Conservation (phyloP, 495 filamentous ascomycete species). For the Neurospora sp. region DNA sequence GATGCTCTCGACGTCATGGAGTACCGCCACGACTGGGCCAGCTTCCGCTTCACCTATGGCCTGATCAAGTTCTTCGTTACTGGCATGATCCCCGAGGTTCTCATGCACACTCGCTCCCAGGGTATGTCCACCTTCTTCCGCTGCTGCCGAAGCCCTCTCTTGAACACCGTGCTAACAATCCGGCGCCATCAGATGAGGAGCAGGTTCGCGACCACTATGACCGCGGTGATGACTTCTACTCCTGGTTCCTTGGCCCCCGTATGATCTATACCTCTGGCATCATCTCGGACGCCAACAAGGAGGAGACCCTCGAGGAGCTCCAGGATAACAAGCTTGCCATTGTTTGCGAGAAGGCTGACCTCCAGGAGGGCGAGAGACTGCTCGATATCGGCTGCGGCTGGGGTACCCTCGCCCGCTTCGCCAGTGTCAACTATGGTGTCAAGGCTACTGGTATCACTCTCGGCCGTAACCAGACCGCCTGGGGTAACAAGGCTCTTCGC, state of each 20-base stretch:
- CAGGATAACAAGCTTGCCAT: constrained; percentile 83
- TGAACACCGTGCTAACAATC: constrained; percentile 7
- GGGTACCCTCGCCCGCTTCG: constrained; percentile 76
- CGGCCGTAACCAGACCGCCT: constrained; percentile 73
- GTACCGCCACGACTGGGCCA: constrained; percentile 82
- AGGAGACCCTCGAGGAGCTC: constrained; percentile 73
- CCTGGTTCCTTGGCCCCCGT: constrained; percentile 79
- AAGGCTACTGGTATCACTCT: constrained; percentile 71
- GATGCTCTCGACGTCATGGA: constrained; percentile 71
- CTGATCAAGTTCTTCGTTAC: constrained; percentile 39
- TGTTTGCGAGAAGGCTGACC: constrained; percentile 75
- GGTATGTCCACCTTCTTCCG: constrained; percentile 30
- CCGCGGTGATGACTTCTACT: constrained; percentile 80
- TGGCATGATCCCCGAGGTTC: constrained; percentile 61
- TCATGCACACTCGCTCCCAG: constrained; percentile 71
- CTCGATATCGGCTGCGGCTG: constrained; percentile 83
- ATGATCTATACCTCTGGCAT: constrained; percentile 87
- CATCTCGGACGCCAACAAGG: constrained; percentile 61
- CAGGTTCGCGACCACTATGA: constrained; percentile 84
- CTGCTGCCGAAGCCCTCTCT: neutral
- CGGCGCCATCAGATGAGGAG: constrained; percentile 53
- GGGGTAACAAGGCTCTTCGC: constrained; percentile 67
- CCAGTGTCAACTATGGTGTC: constrained; percentile 67
- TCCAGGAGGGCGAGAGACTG: constrained; percentile 59
- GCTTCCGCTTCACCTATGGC: constrained; percentile 63